Evolutionary conservation across 2,329 filamentous ascomycete species (phyloP).

Genomic region (Hypoxylon sp.): DNA sequence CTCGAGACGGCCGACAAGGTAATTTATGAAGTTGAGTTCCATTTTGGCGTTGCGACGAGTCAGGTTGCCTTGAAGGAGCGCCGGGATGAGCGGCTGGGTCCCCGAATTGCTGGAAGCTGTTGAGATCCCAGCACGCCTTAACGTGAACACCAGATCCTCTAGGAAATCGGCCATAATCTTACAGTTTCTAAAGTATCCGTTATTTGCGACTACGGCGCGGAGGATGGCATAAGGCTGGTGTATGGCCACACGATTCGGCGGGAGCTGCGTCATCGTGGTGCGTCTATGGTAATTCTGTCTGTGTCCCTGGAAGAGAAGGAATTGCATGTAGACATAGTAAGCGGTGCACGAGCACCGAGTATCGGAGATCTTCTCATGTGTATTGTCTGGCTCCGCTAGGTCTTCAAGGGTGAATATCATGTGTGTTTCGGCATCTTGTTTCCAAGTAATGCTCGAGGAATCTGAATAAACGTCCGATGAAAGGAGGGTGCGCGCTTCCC

Average conservation of each 20-base stretch:
- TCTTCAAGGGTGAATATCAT: slow-evolving; percentile 77
- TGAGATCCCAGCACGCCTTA: slow-evolving; percentile 62
- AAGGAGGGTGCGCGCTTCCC: slow-evolving; percentile 81
- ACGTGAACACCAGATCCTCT: slow-evolving; percentile 58
- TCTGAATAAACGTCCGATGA: slow-evolving; percentile 77
- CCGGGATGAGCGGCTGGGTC: slow-evolving; percentile 53
- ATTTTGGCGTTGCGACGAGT: slow-evolving; percentile 57
- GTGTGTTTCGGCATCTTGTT: slow-evolving; percentile 65
- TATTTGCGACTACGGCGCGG: slow-evolving; percentile 64
- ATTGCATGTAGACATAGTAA: slow-evolving; percentile 75
- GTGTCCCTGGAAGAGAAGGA: slow-evolving; percentile 85
- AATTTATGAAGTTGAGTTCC: slow-evolving; percentile 59
- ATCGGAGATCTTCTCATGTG: slow-evolving; percentile 54
- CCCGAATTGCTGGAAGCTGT: slow-evolving; percentile 59
- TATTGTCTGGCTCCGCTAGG: slow-evolving; percentile 62
- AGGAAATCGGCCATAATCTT: slow-evolving; percentile 58
- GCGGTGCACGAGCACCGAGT: slow-evolving; percentile 71
- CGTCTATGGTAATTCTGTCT: slow-evolving; percentile 78
- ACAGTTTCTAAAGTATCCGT: slow-evolving; percentile 60
- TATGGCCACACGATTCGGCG: slow-evolving; percentile 55
- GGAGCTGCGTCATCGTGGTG: slow-evolving; percentile 65
- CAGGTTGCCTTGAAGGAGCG: slow-evolving; percentile 41
- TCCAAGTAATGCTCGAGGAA: slow-evolving; percentile 69
- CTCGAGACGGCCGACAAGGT: slow-evolving; percentile 59
- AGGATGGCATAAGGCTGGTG: slow-evolving; percentile 64